Conservation (phyloP, 2,329 filamentous ascomycete genomes). For the Neofusicoccum ribis region DNA sequence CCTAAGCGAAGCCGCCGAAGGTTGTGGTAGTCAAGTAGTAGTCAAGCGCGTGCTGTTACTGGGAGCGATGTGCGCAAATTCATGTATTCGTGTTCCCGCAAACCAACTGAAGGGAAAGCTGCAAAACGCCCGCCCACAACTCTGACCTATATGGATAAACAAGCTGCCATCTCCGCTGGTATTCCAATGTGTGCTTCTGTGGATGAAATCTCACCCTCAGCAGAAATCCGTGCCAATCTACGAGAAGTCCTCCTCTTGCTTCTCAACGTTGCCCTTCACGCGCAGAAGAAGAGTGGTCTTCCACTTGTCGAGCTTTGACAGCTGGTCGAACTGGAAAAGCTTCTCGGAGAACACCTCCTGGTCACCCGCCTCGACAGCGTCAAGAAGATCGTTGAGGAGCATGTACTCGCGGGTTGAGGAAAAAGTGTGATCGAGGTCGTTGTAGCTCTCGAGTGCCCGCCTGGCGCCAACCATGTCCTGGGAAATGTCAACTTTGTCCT, state of each 20-base stretch:
- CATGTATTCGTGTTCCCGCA: conserved; percentile 7
- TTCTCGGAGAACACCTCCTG: conserved; percentile 80
- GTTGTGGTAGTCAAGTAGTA: no score
- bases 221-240: conserved; percentile 34
- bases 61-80: not conserved
- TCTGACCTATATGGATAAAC: conserved; percentile 4
- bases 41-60: no score
- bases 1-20: no score
- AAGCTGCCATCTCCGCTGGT: conserved; percentile 1
- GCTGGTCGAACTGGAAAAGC: conserved; percentile 83
- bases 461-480: conserved; percentile 75
- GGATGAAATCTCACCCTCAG: not conserved
- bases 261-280: conserved; percentile 81
- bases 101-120: not conserved
- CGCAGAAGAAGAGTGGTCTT: conserved; percentile 83
- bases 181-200: conserved; percentile 2
- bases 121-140: conserved; percentile 1
- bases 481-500: not conserved
- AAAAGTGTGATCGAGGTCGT: conserved; percentile 64
- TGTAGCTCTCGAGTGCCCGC: conserved; percentile 79
- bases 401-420: conserved; percentile 75
- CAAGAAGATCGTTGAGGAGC: conserved; percentile 73
- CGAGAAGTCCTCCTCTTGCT: conserved; percentile 68
- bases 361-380: conserved; percentile 74
- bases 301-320: conserved; percentile 95